Conservation (phyloP, 805 yeast genomes). For the Nakazawaea laoshanensis region DNA sequence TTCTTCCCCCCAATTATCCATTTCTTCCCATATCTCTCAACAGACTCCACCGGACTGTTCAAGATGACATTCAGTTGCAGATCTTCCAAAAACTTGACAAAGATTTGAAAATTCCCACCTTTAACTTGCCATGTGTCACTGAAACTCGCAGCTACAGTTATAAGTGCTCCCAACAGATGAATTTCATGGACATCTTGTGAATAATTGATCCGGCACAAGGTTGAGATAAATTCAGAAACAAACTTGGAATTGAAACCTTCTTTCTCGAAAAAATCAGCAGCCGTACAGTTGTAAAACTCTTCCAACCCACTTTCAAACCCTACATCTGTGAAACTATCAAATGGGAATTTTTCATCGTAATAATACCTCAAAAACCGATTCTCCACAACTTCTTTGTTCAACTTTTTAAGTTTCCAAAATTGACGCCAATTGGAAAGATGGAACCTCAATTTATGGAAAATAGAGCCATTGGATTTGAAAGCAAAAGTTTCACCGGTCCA, state of each 20-base stretch:
- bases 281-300: slow-evolving; percentile 16
- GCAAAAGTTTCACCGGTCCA: slow-evolving; percentile 27
- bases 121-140: slow-evolving; percentile 21
- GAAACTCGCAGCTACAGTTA: slow-evolving; percentile 26
- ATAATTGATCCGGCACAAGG: slow-evolving; percentile 35
- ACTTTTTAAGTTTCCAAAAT: slow-evolving; percentile 16
- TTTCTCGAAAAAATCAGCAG: slow-evolving; percentile 16
- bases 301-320: slow-evolving; percentile 18
- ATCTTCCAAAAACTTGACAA: slow-evolving; percentile 26
- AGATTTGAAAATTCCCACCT: slow-evolving; percentile 39
- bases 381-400: slow-evolving; percentile 16
- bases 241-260: slow-evolving; percentile 5
- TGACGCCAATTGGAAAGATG: slow-evolving; percentile 23
- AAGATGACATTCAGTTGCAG: slow-evolving; percentile 26
- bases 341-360: slow-evolving; percentile 26
- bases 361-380: slow-evolving; percentile 22
- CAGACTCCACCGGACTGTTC: slow-evolving; percentile 19
- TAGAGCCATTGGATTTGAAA: slow-evolving; percentile 11
- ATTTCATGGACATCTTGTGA: slow-evolving; percentile 30
- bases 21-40: slow-evolving; percentile 12
- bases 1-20: not conserved
- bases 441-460: slow-evolving; percentile 13
- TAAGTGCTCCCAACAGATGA: slow-evolving; percentile 33
- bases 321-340: slow-evolving; percentile 17
- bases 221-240: slow-evolving; percentile 24